Conservation (phyloP, 2,329 filamentous ascomycete species). For the Calonectria henricotiae region DNA sequence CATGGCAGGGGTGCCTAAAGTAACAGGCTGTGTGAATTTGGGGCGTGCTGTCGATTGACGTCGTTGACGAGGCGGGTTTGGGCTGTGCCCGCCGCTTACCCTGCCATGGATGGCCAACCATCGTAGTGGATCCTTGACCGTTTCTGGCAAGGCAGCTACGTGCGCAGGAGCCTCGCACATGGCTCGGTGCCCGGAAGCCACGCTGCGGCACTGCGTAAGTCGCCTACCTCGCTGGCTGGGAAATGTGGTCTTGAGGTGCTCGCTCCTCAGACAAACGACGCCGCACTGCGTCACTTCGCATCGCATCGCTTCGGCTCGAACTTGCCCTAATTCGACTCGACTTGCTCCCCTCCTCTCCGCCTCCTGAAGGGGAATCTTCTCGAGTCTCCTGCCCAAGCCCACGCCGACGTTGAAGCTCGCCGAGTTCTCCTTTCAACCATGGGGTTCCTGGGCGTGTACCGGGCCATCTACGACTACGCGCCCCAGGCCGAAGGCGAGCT, state of each 20-base stretch:
- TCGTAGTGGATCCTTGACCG: slow-evolving; percentile 10
- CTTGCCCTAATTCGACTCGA: slow-evolving; percentile 43
- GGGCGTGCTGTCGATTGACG: slow-evolving; percentile 12
- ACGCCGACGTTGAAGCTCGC: slow-evolving; percentile 46
- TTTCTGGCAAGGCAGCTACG: slow-evolving; percentile 31
- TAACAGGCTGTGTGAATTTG: slow-evolving; percentile 26
- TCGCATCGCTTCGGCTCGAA: slow-evolving; percentile 43
- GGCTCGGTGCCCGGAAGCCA: slow-evolving; percentile 31
- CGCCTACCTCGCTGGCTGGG: slow-evolving; percentile 38
- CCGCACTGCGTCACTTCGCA: slow-evolving; percentile 54
- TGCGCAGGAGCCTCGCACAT: slow-evolving; percentile 31
- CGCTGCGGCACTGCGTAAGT: slow-evolving; percentile 44
- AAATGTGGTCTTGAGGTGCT: slow-evolving; percentile 37
- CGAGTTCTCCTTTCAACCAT: slow-evolving; percentile 66
- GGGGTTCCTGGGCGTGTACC: slow-evolving; percentile 94
- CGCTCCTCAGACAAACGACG: slow-evolving; percentile 53
- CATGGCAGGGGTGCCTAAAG: slow-evolving; percentile 16
- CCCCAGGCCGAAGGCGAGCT: slow-evolving; percentile 91
- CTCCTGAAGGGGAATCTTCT: slow-evolving; percentile 37
- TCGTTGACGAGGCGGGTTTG: slow-evolving; percentile 3
- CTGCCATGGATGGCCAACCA: not conserved
- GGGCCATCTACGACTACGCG: slow-evolving; percentile 92
- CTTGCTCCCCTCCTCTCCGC: slow-evolving; percentile 27
- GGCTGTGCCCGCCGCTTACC: slow-evolving; percentile 23
- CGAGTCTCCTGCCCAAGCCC: slow-evolving; percentile 39